A percentile compares a stretch with the other conserved stretches of the same genome.
Conservation (phyloP, 2,329 filamentous ascomycete species). For the Exophiala mesophila region DNA sequence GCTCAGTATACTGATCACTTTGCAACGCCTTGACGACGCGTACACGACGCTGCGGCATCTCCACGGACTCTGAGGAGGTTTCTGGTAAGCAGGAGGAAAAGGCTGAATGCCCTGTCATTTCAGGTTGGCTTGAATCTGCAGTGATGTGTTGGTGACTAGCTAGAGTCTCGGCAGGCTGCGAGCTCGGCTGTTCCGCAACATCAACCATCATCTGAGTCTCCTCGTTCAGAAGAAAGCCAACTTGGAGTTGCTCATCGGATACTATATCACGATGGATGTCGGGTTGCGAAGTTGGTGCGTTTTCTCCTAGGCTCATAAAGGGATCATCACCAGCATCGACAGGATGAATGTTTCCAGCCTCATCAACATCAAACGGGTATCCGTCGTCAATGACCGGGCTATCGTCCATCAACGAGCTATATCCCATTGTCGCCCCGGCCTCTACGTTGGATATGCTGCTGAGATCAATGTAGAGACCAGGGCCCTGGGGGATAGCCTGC, state of each 20-base stretch:
- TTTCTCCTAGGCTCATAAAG: not conserved
- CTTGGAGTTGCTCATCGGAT: slow-evolving; percentile 9
- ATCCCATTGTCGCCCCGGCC: slow-evolving; percentile 30
- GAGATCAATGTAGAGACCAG: slow-evolving; percentile 37
- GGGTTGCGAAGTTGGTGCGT: not conserved
- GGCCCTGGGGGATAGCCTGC: slow-evolving; percentile 25
- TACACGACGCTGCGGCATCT: slow-evolving; percentile 31
- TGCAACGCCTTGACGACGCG: slow-evolving; percentile 39
- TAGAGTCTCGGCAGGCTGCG: slow-evolving; percentile 28
- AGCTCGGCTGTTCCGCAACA: slow-evolving; percentile 30
- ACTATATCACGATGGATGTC: not conserved
- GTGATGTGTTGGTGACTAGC: slow-evolving; percentile 5
- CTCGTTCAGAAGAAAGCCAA: slow-evolving; percentile 29
- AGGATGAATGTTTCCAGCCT: slow-evolving; percentile 53
- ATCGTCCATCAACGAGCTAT: slow-evolving; percentile 33
- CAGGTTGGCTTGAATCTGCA: slow-evolving; percentile 3
- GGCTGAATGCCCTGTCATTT: slow-evolving; percentile 14
- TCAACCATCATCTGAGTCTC: slow-evolving; percentile 20
- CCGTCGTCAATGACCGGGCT: slow-evolving; percentile 45
- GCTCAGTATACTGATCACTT: slow-evolving; percentile 47
- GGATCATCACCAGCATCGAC: slow-evolving; percentile 15
- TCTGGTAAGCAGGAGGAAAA: slow-evolving; percentile 8
- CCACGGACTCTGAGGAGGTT: slow-evolving; percentile 14
- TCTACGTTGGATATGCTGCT: slow-evolving; percentile 37
- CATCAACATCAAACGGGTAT: slow-evolving; percentile 58